These are phyloP conservation scores for Mycotypha africana DNA, from an alignment of 371 early-diverging fungal species.

Conservation along the genomic window DNA sequence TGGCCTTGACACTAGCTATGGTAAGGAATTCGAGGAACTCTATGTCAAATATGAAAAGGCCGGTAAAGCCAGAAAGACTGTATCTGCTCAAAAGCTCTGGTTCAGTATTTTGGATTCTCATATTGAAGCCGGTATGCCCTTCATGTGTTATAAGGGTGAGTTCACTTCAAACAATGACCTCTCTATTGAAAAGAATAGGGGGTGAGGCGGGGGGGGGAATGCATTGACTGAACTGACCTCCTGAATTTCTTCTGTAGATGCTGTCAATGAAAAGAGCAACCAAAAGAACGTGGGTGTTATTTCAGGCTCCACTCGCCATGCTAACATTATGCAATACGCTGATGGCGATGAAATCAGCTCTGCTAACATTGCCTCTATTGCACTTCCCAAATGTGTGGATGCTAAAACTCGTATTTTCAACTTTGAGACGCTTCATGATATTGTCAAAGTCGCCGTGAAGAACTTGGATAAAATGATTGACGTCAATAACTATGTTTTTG, in stretches of 20 bases:
- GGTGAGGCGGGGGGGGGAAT: no score
- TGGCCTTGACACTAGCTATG: constrained; percentile 81
- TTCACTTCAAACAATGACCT: no score
- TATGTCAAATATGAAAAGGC: constrained; percentile 77
- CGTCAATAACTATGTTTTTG: constrained; percentile 90
- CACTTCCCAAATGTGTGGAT: constrained; percentile 88
- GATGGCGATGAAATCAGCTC: constrained; percentile 93
- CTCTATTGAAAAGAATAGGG: neutral
- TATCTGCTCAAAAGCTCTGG: constrained; percentile 95
- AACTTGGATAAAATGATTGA: constrained; percentile 98
- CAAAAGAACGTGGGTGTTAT: constrained; percentile 97
- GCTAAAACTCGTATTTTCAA: constrained; percentile 30
- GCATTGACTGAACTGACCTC: no score
- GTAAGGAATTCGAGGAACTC: constrained; percentile 81
- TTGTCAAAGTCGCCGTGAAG: constrained; percentile 78
- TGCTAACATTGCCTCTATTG: constrained; percentile 96
- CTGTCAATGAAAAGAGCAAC: constrained; percentile 95
- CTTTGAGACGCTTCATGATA: constrained; percentile 41
- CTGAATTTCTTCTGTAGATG: no score
- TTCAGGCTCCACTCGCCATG: constrained; percentile 72
- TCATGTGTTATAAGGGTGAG: constrained; percentile 87
- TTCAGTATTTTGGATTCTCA: constrained; percentile 91
- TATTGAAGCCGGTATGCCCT: constrained; percentile 97
- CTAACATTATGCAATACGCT: constrained; percentile 95
- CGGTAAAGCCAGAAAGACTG: constrained; percentile 70